Evolutionary conservation across 176 grass and related monocot species (phyloP).

Genomic region (Tillandsia leiboldiana): DNA sequence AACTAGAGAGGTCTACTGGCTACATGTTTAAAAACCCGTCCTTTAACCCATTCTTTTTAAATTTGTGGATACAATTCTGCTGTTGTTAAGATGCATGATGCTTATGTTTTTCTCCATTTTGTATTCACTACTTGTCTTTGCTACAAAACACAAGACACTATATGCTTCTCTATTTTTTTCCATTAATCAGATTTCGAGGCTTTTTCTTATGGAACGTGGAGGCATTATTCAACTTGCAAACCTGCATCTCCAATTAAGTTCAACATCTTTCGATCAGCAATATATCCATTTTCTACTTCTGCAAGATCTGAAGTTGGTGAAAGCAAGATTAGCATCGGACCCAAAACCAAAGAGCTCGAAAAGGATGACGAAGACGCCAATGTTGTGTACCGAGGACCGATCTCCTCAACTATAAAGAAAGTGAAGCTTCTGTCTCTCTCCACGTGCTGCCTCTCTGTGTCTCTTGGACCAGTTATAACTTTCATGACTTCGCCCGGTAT

Average conservation of each 20-base stretch:
- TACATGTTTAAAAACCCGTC: no score
- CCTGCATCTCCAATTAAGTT: constrained; percentile 13
- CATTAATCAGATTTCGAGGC: constrained; percentile 30
- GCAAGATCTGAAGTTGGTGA: constrained; percentile 37
- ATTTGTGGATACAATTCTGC: not conserved
- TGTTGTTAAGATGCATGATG: not conserved
- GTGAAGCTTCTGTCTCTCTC: constrained; percentile 96
- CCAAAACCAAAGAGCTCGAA: constrained; percentile 44
- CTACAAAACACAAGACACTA: not conserved
- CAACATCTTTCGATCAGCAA: not conserved
- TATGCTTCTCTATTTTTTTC: not conserved
- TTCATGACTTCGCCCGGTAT: constrained; percentile 96
- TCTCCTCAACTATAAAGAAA: constrained; percentile 98
- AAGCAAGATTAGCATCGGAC: constrained; percentile 82
- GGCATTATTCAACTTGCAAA: constrained; percentile 33
- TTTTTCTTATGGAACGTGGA: constrained; percentile 24
- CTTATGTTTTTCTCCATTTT: not conserved
- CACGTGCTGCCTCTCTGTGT: constrained; percentile 88
- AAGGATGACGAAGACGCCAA: constrained; percentile 35
- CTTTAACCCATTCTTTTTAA: not conserved
- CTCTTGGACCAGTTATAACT: constrained; percentile 87
- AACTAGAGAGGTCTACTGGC: no score
- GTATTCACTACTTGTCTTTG: not conserved
- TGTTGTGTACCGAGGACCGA: constrained; percentile 66
- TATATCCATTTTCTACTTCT: constrained; percentile 20